Conservation (phyloP, 2,329 filamentous ascomycete species). For the Huntiella bhutanensis region DNA sequence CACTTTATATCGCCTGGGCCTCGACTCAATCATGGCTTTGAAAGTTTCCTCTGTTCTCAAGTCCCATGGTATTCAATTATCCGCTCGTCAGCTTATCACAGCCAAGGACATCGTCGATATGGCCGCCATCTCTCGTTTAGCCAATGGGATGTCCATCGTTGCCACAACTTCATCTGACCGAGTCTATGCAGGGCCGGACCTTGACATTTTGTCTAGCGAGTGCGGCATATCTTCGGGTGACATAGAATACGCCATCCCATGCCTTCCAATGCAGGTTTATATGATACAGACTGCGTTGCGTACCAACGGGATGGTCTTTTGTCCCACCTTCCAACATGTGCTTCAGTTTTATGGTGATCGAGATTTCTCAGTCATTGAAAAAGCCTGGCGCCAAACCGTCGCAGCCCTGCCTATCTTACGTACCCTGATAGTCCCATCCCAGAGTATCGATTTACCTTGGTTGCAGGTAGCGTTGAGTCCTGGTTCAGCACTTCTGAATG, state of each 20-base stretch:
- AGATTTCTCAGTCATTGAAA: slow-evolving; percentile 32
- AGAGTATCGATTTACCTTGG: slow-evolving; percentile 28
- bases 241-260: slow-evolving; percentile 43
- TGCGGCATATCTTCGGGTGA: slow-evolving; percentile 21
- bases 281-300: slow-evolving; percentile 61
- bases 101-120: slow-evolving; percentile 41
- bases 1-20: slow-evolving; percentile 64
- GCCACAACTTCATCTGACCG: not conserved
- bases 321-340: slow-evolving; percentile 48
- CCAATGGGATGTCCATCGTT: not conserved
- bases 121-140: slow-evolving; percentile 1
- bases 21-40: slow-evolving; percentile 85
- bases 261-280: slow-evolving; percentile 60
- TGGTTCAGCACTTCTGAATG: slow-evolving; percentile 1
- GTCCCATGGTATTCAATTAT: slow-evolving; percentile 40
- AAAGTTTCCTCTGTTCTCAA: slow-evolving; percentile 57
- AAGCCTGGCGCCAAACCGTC: slow-evolving; percentile 44
- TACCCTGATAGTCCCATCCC: slow-evolving; percentile 42
- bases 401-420: slow-evolving; percentile 43
- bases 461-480: slow-evolving; percentile 41
- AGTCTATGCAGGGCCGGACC: slow-evolving; percentile 1
- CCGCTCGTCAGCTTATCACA: slow-evolving; percentile 52
- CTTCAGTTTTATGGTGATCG: slow-evolving; percentile 23
- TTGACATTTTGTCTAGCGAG: not conserved
- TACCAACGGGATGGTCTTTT: slow-evolving; percentile 48